Evolutionary conservation across 2,329 filamentous ascomycete species (phyloP), one percentile per base, ranked within the genome.

Genomic region (Neonectria faginata): DNA sequence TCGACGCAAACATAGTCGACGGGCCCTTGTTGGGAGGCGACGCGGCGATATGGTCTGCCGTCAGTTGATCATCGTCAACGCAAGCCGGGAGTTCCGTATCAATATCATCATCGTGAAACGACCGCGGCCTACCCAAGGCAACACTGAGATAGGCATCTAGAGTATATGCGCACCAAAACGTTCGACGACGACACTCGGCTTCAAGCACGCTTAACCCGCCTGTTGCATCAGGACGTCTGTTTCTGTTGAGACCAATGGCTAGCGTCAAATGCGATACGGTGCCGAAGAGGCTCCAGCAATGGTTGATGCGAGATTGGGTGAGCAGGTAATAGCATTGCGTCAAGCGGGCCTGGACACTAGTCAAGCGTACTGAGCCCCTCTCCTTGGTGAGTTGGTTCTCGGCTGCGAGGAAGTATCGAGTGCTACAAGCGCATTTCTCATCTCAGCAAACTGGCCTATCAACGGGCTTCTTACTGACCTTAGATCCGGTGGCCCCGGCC

Each of bases 231-330:
- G 71, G 63, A 0, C 61, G 29, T 0, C 58, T 66, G 1, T 74
- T 74, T 2, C 71, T 50, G 9, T 73, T 73, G 0, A 73, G 52
- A 0, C 84, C 66, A 66, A 84, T 61, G 67, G 77, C 77, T 16
- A 77, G 73, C 0, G 75, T 78, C 0, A 84, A 66, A 36, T 82
- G 80, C 0, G 78, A 76, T 0, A 77, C 74, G 0, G 78, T 83
- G 1, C 82, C 82, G 10, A 84, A 84, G 0, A 81, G 73, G 47
- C 75, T 82, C 82, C 82, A 84, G 61, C 79, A 82, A 44, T 83
- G 80, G 56, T 84, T 84, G 67, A 84, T 77, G 2, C 82, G 80
- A 3, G 82, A 84, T 7, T 78, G 79, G 0, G 80, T 75, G 1
- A 84, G 75, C 1, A 84, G 75, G 57, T 82, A 84, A 31, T 79